Base-by-base conservation (phyloP, 441 rosid species). In the Manihot esculenta region DNA sequence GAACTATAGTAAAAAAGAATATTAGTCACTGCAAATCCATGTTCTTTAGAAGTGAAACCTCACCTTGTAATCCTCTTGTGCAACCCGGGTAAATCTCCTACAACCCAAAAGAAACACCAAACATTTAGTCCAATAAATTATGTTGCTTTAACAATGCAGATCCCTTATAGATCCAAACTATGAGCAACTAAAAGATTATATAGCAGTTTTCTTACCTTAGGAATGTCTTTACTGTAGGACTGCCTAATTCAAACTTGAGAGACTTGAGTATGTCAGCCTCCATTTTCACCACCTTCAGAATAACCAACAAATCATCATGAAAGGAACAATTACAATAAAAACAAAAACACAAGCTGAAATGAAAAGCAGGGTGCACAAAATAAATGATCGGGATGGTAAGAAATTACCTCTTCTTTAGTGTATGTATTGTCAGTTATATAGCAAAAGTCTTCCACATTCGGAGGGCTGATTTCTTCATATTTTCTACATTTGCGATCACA, bases 391-490 rank as follows among this genome's bases (percentile, higher is more conserved):
- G 33, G 3, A 41, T 2, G 41, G 0, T 15, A 33, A 15, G 48
- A 24, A 11, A 6, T 18, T 77, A 83, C 87, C 69, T 92, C 89
- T 49, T 85, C 83, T 76, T 84, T 88, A 1, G 97, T 81, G 79
- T 86, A 88, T 0, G 94, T 88, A 56, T 91, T 88, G 69, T 90
- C 96, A 0, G 92, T 89, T 14, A 88, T 89, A 70, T 88, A 86
- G 74, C 87, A 85, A 66, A 88, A 92, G 41, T 88, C 92, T 72
- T 88, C 92, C 62, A 89, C 89, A 47, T 86, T 84, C 38, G 90
- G 96, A 75, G 89, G 92, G 77, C 57, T 78, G 41, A 89, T 88
- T 78, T 92, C 97, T 80, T 92, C 94, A 44, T 89, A 89, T 75
- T 89, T 88, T 72, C 97, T 89, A 79, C 77, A 80, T 73, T 2